Percentiles rank a stretch among this genome's conserved stretches.
These are phyloP conservation scores for Botrytis galanthina DNA, from an alignment of 2,329 filamentous ascomycete genomes.

Conservation along the genomic window DNA sequence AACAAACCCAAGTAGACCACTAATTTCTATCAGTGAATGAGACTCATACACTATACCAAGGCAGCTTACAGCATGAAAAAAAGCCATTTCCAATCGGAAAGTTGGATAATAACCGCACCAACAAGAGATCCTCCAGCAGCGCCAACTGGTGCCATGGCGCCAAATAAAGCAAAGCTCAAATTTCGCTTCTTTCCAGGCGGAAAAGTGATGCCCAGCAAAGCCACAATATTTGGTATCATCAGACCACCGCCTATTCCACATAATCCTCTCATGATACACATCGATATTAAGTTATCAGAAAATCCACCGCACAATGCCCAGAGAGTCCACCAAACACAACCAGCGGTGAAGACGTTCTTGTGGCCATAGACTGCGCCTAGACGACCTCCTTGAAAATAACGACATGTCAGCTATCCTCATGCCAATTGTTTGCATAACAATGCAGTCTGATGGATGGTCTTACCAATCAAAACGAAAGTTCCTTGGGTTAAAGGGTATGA, in stretches of 20 bases:
- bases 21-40: neutral
- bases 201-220: slow-evolving; percentile 47
- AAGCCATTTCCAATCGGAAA: slow-evolving; percentile 43
- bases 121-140: slow-evolving; percentile 43
- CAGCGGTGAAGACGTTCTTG: slow-evolving; percentile 16
- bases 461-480: slow-evolving; percentile 20
- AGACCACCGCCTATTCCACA: slow-evolving; percentile 50
- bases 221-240: slow-evolving; percentile 51
- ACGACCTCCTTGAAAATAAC: slow-evolving; percentile 12
- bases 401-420: neutral
- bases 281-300: slow-evolving; percentile 43
- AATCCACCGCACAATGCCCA: slow-evolving; percentile 39
- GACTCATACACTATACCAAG: neutral
- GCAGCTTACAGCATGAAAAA: slow-evolving; percentile 40
- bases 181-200: slow-evolving; percentile 48
- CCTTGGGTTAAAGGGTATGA: slow-evolving; percentile 23
- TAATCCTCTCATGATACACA: slow-evolving; percentile 47
- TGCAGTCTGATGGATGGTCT: neutral
- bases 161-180: slow-evolving; percentile 46
- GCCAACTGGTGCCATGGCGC: slow-evolving; percentile 46
- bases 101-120: slow-evolving; percentile 40
- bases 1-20: slow-evolving; percentile 11
- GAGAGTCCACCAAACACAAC: slow-evolving; percentile 20
- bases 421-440: neutral
- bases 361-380: slow-evolving; percentile 21